Evolutionary conservation across 768 basidiomycete genomes (phyloP).

Genomic region (Boletus rubescentipes): DNA sequence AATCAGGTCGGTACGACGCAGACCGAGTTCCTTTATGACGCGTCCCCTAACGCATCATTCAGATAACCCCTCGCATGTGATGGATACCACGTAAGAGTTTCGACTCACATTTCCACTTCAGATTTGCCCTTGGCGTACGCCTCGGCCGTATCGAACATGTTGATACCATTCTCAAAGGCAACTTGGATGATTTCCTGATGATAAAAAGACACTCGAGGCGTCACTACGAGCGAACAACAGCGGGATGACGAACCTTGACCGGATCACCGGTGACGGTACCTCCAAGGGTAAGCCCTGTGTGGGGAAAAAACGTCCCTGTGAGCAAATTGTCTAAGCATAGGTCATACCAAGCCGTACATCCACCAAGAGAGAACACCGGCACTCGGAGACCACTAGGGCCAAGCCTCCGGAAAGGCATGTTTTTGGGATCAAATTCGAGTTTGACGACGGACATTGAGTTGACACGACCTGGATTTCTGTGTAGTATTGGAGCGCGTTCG

Average conservation of each 20-base stretch:
- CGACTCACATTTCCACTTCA: slow-evolving; percentile 6
- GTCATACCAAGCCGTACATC: neutral
- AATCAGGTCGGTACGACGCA: slow-evolving; percentile 7
- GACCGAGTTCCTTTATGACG: slow-evolving; percentile 6
- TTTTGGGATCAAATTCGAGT: slow-evolving; percentile 4
- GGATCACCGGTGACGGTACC: slow-evolving; percentile 6
- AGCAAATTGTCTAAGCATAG: neutral
- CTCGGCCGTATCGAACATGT: slow-evolving; percentile 11
- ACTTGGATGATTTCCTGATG: slow-evolving; percentile 8
- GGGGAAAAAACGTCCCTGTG: neutral
- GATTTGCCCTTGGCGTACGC: slow-evolving; percentile 6
- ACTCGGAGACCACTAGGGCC: slow-evolving; percentile 8
- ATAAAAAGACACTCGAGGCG: neutral
- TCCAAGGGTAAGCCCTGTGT: slow-evolving; percentile 9
- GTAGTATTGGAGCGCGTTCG: no score
- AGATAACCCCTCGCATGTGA: no score
- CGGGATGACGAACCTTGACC: slow-evolving; percentile 4
- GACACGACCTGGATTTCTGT: no score
- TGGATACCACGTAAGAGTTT: no score
- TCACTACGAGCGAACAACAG: neutral
- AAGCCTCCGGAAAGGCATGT: slow-evolving; percentile 10
- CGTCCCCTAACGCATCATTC: neutral
- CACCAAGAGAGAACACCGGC: slow-evolving; percentile 9
- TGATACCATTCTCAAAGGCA: slow-evolving; percentile 10
- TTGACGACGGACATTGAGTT: slow-evolving; percentile 7